A percentile compares a stretch with the other conserved stretches of the same genome.
Evolutionary conservation across 2,329 filamentous ascomycete genomes (phyloP).

Genomic region (Uncinocarpus reesii): DNA sequence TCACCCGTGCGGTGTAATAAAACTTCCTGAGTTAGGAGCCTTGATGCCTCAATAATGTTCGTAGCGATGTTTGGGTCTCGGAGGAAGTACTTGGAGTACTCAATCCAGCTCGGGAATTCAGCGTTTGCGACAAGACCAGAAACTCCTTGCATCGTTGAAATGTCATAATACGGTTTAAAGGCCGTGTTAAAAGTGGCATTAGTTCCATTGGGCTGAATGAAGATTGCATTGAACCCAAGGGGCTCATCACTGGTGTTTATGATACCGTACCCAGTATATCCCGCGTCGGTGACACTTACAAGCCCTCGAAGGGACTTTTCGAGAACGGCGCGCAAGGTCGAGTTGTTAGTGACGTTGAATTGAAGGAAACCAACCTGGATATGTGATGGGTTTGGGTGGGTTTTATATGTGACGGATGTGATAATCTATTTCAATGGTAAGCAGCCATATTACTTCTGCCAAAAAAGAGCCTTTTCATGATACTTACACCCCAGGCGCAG

Average conservation of each 20-base stretch:
- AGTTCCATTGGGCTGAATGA: slow-evolving; percentile 24
- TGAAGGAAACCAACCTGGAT: slow-evolving; percentile 24
- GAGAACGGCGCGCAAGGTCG: slow-evolving; percentile 19
- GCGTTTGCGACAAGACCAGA: slow-evolving; percentile 16
- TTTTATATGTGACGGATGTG: slow-evolving; percentile 21
- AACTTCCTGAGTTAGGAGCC: slow-evolving; percentile 23
- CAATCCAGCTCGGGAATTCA: slow-evolving; percentile 24
- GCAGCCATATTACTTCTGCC: not conserved
- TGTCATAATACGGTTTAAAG: slow-evolving; percentile 17
- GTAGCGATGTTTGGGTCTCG: slow-evolving; percentile 26
- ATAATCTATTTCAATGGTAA: slow-evolving; percentile 16
- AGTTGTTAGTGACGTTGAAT: slow-evolving; percentile 21
- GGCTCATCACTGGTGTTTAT: slow-evolving; percentile 10
- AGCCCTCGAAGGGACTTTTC: slow-evolving; percentile 19
- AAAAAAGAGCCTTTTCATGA: not conserved
- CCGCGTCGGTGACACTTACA: slow-evolving; percentile 22
- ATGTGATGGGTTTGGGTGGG: slow-evolving; percentile 23
- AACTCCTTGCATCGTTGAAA: slow-evolving; percentile 20
- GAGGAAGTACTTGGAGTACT: slow-evolving; percentile 22
- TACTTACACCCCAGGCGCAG: slow-evolving; percentile 22
- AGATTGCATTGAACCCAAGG: slow-evolving; percentile 23
- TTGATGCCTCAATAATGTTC: slow-evolving; percentile 25
- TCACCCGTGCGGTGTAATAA: slow-evolving; percentile 20
- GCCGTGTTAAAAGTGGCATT: slow-evolving; percentile 20
- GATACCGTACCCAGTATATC: slow-evolving; percentile 25